Percentiles rank a stretch among this genome's conserved stretches.
These are phyloP conservation scores for Rhododendron henanense DNA, from an alignment of 148 eudicot species.

Conservation along the genomic window DNA sequence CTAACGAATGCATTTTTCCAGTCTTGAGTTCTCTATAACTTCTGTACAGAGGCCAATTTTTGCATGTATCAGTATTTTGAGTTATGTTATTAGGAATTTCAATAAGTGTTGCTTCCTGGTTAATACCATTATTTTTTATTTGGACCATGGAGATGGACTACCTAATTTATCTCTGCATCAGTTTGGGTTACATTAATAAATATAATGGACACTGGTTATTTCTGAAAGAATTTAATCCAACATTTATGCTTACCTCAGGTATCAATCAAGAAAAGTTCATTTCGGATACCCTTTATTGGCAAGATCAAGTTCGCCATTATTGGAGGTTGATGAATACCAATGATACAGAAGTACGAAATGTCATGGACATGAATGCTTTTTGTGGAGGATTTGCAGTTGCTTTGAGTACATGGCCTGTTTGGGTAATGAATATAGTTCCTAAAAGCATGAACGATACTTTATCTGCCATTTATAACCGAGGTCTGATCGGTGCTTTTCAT, in stretches of 20 bases:
- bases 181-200: not conserved
- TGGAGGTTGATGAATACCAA: conserved; percentile 78
- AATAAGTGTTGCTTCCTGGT: not conserved
- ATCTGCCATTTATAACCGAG: conserved; percentile 74
- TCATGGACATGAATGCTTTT: conserved; percentile 93
- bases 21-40: not conserved
- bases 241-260: conserved; percentile 37
- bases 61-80: not conserved
- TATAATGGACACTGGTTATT: not conserved
- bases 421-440: conserved; percentile 98
- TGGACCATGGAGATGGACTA: not conserved
- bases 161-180: not conserved
- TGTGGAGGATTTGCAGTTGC: conserved; percentile 91
- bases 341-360: conserved; percentile 69
- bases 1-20: not conserved
- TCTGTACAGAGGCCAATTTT: not conserved
- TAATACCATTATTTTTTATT: not conserved
- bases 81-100: not conserved
- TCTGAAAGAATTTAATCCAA: not conserved
- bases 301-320: conserved; percentile 84
- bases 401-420: conserved; percentile 80
- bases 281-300: conserved; percentile 72
- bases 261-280: conserved; percentile 54
- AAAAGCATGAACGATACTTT: conserved; percentile 56
- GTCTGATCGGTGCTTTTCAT: conserved; percentile 82